Base-by-base conservation (phyloP, 768 basidiomycete genomes). In the Brasilioporus rufonigricans region DNA sequence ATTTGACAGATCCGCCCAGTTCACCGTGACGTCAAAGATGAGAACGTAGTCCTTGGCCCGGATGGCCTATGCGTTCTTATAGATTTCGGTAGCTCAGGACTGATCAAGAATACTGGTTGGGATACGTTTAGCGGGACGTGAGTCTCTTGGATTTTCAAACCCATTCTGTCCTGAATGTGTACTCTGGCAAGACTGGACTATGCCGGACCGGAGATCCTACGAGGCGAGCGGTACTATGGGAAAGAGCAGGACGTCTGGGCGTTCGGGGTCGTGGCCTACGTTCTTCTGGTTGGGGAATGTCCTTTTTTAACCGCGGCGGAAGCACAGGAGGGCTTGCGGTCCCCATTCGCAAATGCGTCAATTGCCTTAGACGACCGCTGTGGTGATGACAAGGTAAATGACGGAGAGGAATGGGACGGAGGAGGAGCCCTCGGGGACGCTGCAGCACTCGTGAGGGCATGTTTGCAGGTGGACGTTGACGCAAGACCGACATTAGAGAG, bases 221-320 rank as follows among this genome's bases (percentile, higher is more conserved):
- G 93, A 18, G 96, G 96, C 4, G 93, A 97, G 68, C 83, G 91
- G 47, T 99, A 99, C 70, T 81, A 89, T 59, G 97, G 96, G 33
- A 95, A 94, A 66, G 93, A 96, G 68, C 95, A 98, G 71, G 96
- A 99, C 62, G 90, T 98, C 3, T 99, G 96, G 95, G 96, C 96
- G 0, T 91, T 96, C 56, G 96, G 96, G 14, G 94, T 98, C 23
- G 93, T 99, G 21, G 93, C 87, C 13, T 99, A 94, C 70, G 96
- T 99, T 52, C 82, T 99, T 58, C 80, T 98, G 18, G 82, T 88
- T 21, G 92, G 93, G 7, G 93, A 96, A 74, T 95, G 93, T 65
- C 92, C 92, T 1, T 95, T 94, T 75, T 84, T 86, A 74, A 92
- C 89, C 18, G 87, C 94, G 1, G 88, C 86, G 36, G 95, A 98